A percentile compares a stretch with the other conserved stretches of the same genome.
phyloP scores from a whole-genome alignment of 106 monocot species.

The Platanthera guangdongensis region DNA sequence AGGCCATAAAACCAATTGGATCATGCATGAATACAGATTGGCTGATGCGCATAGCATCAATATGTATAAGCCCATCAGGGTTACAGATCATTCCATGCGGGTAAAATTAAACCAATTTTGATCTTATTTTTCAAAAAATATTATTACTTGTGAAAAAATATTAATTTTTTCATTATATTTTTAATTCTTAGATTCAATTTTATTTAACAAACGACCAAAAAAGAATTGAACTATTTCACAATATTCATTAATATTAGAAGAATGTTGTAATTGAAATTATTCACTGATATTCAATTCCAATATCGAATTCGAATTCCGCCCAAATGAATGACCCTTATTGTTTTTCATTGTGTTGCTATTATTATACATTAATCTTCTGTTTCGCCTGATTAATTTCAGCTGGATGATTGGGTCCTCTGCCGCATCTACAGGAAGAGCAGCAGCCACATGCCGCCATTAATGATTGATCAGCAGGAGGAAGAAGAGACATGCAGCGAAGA shows the following conservation, averaged over 20 bases:
- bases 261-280: too few relatives aligned
- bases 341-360: neutral
- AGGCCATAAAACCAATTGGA: neutral
- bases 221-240: too few relatives aligned
- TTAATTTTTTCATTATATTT: too few relatives aligned
- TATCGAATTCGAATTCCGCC: too few relatives aligned
- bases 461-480: constrained; percentile 33
- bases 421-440: constrained; percentile 65
- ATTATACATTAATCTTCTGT: neutral
- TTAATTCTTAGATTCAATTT: too few relatives aligned
- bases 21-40: constrained; percentile 4
- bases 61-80: neutral
- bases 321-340: neutral
- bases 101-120: too few relatives aligned
- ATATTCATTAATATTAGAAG: too few relatives aligned
- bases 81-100: neutral
- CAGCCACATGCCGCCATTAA: constrained; percentile 19
- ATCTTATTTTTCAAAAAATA: too few relatives aligned
- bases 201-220: too few relatives aligned
- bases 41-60: neutral
- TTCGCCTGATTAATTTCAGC: constrained; percentile 16
- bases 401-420: constrained; percentile 75
- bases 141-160: too few relatives aligned
- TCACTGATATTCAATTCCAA: too few relatives aligned
- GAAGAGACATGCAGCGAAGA: constrained; percentile 31